Conservation (phyloP, 768 basidiomycete genomes). For the Pholiota molesta region DNA sequence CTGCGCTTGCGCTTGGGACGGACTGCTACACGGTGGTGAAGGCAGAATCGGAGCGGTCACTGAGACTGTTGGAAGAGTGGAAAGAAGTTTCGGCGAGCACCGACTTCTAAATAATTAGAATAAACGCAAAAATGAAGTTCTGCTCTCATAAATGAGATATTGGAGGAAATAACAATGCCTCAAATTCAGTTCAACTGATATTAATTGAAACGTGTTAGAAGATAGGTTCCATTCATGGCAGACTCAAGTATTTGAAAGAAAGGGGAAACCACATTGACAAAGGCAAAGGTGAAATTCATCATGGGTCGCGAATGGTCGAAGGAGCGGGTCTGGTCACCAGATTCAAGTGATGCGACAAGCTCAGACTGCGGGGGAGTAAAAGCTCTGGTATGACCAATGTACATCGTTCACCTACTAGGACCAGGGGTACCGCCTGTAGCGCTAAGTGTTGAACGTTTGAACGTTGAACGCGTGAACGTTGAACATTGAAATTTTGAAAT, state of each 20-base stretch:
- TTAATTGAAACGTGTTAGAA: background rate
- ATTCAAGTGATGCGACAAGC: background rate
- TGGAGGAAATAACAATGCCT: too few species aligned
- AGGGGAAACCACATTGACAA: background rate
- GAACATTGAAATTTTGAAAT: too few species aligned
- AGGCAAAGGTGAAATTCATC: background rate
- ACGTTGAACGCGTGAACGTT: too few species aligned
- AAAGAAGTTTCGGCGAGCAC: slow-evolving; percentile 30
- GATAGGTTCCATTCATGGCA: background rate
- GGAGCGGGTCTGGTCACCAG: background rate
- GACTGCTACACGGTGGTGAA: slow-evolving; percentile 32
- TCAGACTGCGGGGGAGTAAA: background rate
- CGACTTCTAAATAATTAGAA: slow-evolving; percentile 19
- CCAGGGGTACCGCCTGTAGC: too few species aligned
- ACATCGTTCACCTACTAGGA: too few species aligned
- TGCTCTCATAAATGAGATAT: background rate
- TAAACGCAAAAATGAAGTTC: background rate
- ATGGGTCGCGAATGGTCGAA: background rate
- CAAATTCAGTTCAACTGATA: background rate
- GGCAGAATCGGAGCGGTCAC: slow-evolving; percentile 15
- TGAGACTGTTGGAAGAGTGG: slow-evolving; percentile 34
- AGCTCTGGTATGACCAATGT: background rate
- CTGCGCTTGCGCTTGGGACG: slow-evolving; percentile 29
- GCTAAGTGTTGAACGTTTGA: too few species aligned
- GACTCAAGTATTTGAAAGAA: background rate